phyloP scores from a whole-genome alignment of 768 basidiomycete species.

The Favolaschia claudopus region DNA sequence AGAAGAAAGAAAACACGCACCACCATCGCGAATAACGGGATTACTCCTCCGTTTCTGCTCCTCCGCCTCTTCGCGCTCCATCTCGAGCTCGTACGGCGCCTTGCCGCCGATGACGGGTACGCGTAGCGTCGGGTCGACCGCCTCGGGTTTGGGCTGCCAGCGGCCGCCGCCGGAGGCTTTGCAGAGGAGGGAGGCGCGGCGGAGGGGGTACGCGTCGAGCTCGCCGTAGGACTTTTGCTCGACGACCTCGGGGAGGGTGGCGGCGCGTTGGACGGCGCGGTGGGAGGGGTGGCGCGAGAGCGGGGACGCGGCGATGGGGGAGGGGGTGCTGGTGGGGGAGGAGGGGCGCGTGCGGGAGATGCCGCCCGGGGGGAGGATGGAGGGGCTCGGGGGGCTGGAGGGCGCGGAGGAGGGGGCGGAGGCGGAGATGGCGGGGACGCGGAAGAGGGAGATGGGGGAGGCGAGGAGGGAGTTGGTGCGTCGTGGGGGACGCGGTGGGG shows the following conservation, averaged over 20 bases:
- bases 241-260: slow-evolving; percentile 48
- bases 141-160: slow-evolving; percentile 73
- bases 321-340: slow-evolving; percentile 44
- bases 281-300: slow-evolving; percentile 41
- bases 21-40: slow-evolving; percentile 71
- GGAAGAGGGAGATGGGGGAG: slow-evolving; percentile 49
- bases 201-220: slow-evolving; percentile 77
- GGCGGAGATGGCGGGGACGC: slow-evolving; percentile 33
- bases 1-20: slow-evolving; percentile 26
- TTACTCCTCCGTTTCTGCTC: slow-evolving; percentile 58
- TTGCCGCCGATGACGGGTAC: slow-evolving; percentile 72
- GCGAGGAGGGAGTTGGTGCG: slow-evolving; percentile 40
- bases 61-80: slow-evolving; percentile 71
- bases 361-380: slow-evolving; percentile 40
- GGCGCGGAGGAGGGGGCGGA: slow-evolving; percentile 26
- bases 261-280: slow-evolving; percentile 39
- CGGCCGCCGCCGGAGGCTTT: slow-evolving; percentile 83
- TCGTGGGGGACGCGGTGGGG: slow-evolving; percentile 40
- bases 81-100: slow-evolving; percentile 70
- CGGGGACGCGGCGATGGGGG: slow-evolving; percentile 41
- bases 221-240: slow-evolving; percentile 67
- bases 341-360: slow-evolving; percentile 29
- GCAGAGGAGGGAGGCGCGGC: slow-evolving; percentile 70
- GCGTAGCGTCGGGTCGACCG: slow-evolving; percentile 55
- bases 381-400: slow-evolving; percentile 28